Percentiles rank a stretch among this genome's conserved stretches.
These are phyloP conservation scores for Drosera capensis DNA, from an alignment of 148 eudicot genomes.

Conservation along the genomic window DNA sequence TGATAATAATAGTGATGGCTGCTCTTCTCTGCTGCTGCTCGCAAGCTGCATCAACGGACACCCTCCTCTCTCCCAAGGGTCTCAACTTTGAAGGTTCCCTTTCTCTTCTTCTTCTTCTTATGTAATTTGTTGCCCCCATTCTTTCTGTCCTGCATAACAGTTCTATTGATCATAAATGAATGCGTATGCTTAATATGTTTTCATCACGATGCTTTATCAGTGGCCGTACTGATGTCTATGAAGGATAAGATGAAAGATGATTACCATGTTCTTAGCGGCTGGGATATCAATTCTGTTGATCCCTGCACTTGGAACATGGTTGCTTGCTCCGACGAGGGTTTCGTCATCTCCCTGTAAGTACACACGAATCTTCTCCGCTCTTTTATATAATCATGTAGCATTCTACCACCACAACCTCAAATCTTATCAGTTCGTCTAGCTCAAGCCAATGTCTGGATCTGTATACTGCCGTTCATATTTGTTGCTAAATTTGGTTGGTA, in stretches of 20 bases:
- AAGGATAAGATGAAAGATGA: slow-evolving; percentile 65
- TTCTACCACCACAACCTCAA: too few relatives aligned
- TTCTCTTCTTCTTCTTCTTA: not conserved
- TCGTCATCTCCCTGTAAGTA: slow-evolving; percentile 76
- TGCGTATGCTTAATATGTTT: not conserved
- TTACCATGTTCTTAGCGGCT: slow-evolving; percentile 55
- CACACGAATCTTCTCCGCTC: not conserved
- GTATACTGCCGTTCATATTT: not conserved
- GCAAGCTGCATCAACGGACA: slow-evolving; percentile 36
- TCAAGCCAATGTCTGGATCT: too few relatives aligned
- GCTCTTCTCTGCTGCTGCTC: too few relatives aligned
- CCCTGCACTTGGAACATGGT: slow-evolving; percentile 98
- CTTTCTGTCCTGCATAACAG: not conserved
- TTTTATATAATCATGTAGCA: not conserved
- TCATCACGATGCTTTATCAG: slow-evolving; percentile 20
- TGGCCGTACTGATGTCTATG: slow-evolving; percentile 83
- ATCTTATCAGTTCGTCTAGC: too few relatives aligned
- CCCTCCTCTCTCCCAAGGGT: slow-evolving; percentile 79
- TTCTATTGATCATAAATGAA: not conserved
- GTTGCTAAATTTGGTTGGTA: not conserved
- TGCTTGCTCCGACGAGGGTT: slow-evolving; percentile 69
- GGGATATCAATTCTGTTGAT: slow-evolving; percentile 95
- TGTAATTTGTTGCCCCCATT: too few relatives aligned
- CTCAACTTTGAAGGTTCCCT: slow-evolving; percentile 80
- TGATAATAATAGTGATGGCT: too few relatives aligned